Percentiles rank a stretch among this genome's conserved stretches.
Evolutionary conservation across 352 stramenopile species (phyloP).

Genomic region (Pythium aphanidermatum): DNA sequence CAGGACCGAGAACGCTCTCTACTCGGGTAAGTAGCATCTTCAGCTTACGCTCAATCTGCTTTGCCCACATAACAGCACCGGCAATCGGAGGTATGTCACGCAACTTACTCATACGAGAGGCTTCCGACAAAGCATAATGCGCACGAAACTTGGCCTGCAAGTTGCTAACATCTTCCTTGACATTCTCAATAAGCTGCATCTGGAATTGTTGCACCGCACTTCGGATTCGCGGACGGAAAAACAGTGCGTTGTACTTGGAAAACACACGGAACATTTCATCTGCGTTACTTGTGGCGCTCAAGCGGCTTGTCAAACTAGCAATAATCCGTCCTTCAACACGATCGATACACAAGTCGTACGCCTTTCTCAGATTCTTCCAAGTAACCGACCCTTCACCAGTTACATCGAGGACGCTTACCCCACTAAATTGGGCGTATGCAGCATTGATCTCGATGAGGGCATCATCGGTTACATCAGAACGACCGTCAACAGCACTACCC

Average conservation of each 20-base stretch:
- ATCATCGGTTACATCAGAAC: slow-evolving; percentile 69
- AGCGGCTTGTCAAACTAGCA: slow-evolving; percentile 77
- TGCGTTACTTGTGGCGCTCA: slow-evolving; percentile 88
- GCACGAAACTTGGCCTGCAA: slow-evolving; percentile 94
- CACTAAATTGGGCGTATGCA: slow-evolving; percentile 80
- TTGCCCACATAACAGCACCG: slow-evolving; percentile 98
- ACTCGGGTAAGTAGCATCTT: slow-evolving; percentile 95
- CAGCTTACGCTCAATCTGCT: slow-evolving; percentile 99
- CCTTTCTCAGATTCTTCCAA: slow-evolving; percentile 85
- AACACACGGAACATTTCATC: slow-evolving; percentile 97
- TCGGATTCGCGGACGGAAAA: slow-evolving; percentile 93
- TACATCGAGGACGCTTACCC: slow-evolving; percentile 81
- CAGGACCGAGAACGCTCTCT: slow-evolving; percentile 93
- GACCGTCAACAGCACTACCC: slow-evolving; percentile 37
- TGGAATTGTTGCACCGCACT: slow-evolving; percentile 98
- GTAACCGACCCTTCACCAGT: slow-evolving; percentile 69
- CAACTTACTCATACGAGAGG: slow-evolving; percentile 91
- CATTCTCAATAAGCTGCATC: slow-evolving; percentile 97
- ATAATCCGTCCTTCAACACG: slow-evolving; percentile 91
- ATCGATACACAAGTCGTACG: slow-evolving; percentile 90
- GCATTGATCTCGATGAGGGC: slow-evolving; percentile 84
- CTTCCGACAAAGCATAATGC: slow-evolving; percentile 96
- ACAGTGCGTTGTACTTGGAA: slow-evolving; percentile 97
- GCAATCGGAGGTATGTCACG: slow-evolving; percentile 97
- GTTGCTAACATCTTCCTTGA: slow-evolving; percentile 95